Evolutionary conservation across 225 moss, liverwort and hornwort species (phyloP).

Genomic region (Sphagnum tenellum): DNA sequence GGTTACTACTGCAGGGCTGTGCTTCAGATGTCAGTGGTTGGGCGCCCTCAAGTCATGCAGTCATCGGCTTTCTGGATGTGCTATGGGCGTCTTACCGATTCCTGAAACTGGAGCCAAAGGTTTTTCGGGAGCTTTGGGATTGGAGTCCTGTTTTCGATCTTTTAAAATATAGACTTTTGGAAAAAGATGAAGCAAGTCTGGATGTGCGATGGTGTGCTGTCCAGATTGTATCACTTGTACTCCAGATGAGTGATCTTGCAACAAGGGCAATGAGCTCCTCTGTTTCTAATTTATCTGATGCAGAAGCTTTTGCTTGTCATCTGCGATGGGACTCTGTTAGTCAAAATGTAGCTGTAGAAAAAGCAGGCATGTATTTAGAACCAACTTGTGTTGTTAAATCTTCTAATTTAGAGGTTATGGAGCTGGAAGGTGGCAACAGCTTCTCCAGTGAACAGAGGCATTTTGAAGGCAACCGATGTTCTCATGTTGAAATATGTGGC

Average conservation of each 20-base stretch:
- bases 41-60: too few relatives aligned
- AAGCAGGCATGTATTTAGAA: constrained; percentile 77
- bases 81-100: constrained; percentile 73
- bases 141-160: constrained; percentile 90
- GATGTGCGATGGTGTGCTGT: constrained; percentile 91
- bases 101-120: constrained; percentile 64
- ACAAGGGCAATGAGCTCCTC: constrained; percentile 38
- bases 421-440: constrained; percentile 19
- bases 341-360: constrained; percentile 68
- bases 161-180: constrained; percentile 32
- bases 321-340: constrained; percentile 67
- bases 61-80: constrained; percentile 19
- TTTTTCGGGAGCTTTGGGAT: constrained; percentile 84
- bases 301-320: constrained; percentile 54
- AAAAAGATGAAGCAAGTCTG: constrained; percentile 29
- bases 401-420: constrained; percentile 5
- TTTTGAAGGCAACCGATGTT: constrained; percentile 39
- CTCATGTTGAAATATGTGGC: constrained; percentile 77
- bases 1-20: constrained; percentile 27
- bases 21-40: too few relatives aligned
- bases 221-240: constrained; percentile 56
- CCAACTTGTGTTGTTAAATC: constrained; percentile 7
- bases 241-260: constrained; percentile 85
- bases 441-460: constrained; percentile 23
- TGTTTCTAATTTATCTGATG: constrained; percentile 51